Evolutionary conservation across 176 grass and related monocot genomes (phyloP), one percentile per base, ranked within the genome.

Genomic region (Thalia dealbata): DNA sequence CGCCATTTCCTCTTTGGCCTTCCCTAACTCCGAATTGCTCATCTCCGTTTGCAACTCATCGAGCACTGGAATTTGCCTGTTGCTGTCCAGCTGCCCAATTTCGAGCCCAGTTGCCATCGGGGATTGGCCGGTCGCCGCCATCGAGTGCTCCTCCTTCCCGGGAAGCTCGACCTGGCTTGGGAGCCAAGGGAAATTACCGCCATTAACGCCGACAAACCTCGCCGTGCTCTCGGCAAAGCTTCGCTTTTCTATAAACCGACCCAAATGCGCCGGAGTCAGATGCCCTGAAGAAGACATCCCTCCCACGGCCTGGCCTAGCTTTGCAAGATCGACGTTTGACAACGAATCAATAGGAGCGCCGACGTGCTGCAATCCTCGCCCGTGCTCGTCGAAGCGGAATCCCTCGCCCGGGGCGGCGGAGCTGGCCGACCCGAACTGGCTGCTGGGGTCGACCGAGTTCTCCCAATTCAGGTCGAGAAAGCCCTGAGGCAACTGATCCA

Each of bases 401-500:
- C 56, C 21, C 56, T 23, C 56, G 56, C 22, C 56, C 19, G 22
- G 19, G 19, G 26, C 25, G 27, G 25, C 26, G 27, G 27, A 64
- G 7, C 7, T 35, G 26, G 62, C 14, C 62, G 73, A 62, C 12
- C 58, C 56, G 7, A 75, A 75, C 14, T 75, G 73, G 38, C 73
- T 55, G 69, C 56, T 82, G 18, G 75, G 82, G 73, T 86, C 90
- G 76, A 95, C 83, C 67, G 90, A 86, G 56, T 84, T 88, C 61
- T 92, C 85, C 95, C 90, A 95, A 79, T 99, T 99, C 62, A 95
- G 80, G 86, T 95, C 91, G 66, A 91, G 81, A 81, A 95, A 91
- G 79, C 88, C 79, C 60, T 81, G 77, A 66, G 81, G 79, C 77
- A 89, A 65, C 56, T 87, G 83, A 71, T 86, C 82, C 3, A 85